Evolutionary conservation across 495 filamentous ascomycete genomes (phyloP), one percentile per base, ranked within the genome.

Genomic region (Tuber aestivum): DNA sequence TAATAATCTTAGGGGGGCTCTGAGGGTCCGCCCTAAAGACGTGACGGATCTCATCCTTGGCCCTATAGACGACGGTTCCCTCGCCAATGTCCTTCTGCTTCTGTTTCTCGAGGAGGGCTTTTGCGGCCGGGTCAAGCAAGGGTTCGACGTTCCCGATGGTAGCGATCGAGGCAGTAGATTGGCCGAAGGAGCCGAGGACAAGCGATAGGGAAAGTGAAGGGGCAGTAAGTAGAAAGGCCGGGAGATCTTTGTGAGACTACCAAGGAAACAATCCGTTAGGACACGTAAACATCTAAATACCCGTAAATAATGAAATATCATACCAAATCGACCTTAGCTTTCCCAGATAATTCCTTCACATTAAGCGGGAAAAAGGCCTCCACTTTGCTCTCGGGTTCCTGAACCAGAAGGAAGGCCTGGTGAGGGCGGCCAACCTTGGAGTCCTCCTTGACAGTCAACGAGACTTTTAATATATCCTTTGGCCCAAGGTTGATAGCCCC

Each of bases 241-340:
- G 96, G 75, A 99, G 88, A 82, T 97, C 95, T 86, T 94, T 95
- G 76, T 94, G 92, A 70, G 90, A 89, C 95, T 97, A 83, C 69
- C 77, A 70, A n/a, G 70, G 3, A 20, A 72, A 70, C n/a, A 72
- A 75, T 87, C 76, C 86, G 84, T 76, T 70, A 72, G 41, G 70
- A 61, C 71, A 41, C n/a, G 45, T 37, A 50, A 23, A 70, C 42
- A 71, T 23, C 61, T 18, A 8, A 48, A 41, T 32, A 61, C 27
- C 14, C 12, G 27, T 20, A 35, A 23, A 68, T n/a, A 44, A 23
- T 21, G 40, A 72, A 38, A 44, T 35, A 56, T 82, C 91, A 80
- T 88, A 97, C 75, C 89, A 92, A 78, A 88, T 94, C 79, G 88
- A 94, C 80, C 86, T 92, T 79, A 87, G 91, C 79, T 85, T 90